phyloP scores from a whole-genome alignment of 2,329 filamentous ascomycete genomes.

The Neophaeococcomyces mojaviensis region DNA sequence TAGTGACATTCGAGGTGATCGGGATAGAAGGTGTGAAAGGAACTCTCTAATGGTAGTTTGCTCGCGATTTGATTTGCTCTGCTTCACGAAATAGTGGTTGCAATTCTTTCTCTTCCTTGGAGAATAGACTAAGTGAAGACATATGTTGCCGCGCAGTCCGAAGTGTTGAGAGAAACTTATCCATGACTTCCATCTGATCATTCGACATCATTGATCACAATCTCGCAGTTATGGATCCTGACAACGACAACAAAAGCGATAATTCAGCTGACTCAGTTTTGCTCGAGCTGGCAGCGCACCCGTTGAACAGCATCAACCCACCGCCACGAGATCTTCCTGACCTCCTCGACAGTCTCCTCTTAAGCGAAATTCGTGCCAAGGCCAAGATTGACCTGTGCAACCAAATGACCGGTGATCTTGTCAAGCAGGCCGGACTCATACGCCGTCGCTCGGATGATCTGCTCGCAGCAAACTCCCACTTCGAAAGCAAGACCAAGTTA shows the following conservation, averaged over 20 bases:
- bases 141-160: too few species aligned
- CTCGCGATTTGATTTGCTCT: too few species aligned
- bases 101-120: too few species aligned
- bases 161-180: too few species aligned
- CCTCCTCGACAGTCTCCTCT: constrained; percentile 2
- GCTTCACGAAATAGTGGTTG: too few species aligned
- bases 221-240: too few species aligned
- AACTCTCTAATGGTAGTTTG: too few species aligned
- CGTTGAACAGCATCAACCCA: constrained; percentile 4
- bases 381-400: neutral
- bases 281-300: neutral
- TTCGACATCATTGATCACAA: too few species aligned
- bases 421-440: neutral
- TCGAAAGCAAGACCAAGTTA: neutral
- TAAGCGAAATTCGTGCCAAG: constrained; percentile 1
- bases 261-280: neutral
- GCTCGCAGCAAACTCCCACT: neutral
- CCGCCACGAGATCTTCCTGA: constrained; percentile 5
- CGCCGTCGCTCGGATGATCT: neutral
- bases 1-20: too few species aligned
- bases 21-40: too few species aligned
- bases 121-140: too few species aligned
- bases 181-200: too few species aligned
- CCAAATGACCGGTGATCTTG: neutral
- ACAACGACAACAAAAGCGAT: neutral